A percentile compares a stretch with the other conserved stretches of the same genome.
Evolutionary conservation across 148 eudicot species (phyloP).

Genomic region (Pouteria glomerata): DNA sequence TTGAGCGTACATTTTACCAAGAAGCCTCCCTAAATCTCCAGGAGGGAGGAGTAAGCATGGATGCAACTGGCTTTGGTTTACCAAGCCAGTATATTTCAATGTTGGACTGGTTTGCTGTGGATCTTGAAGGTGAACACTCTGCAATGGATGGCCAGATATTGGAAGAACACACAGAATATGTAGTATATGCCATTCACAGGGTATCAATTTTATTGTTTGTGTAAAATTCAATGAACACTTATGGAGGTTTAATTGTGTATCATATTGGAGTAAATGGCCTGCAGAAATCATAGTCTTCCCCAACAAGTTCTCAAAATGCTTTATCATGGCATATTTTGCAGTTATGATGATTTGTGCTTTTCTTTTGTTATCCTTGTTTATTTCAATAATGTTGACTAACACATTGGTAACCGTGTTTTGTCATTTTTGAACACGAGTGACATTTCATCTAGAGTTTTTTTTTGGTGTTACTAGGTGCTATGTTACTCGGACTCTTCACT

Average conservation of each 20-base stretch:
- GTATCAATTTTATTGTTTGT: conserved; percentile 41
- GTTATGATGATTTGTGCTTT: neutral
- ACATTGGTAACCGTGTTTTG: neutral
- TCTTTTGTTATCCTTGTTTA: neutral
- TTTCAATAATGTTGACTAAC: neutral
- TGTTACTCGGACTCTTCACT: too few relatives aligned
- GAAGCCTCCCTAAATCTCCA: conserved; percentile 50
- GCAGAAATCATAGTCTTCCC: neutral
- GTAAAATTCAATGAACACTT: neutral
- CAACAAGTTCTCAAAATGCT: neutral
- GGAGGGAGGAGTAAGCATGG: conserved; percentile 39
- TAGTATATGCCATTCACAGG: conserved; percentile 94
- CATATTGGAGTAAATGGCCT: conserved; percentile 1
- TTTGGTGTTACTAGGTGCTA: neutral
- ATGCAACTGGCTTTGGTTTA: conserved; percentile 36
- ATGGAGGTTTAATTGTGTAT: conserved; percentile 5
- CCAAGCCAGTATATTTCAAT: conserved; percentile 60
- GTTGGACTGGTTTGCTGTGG: conserved; percentile 96
- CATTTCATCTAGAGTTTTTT: neutral
- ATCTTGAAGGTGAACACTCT: conserved; percentile 98
- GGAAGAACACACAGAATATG: conserved; percentile 91
- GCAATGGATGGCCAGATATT: conserved; percentile 98
- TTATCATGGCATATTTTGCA: neutral
- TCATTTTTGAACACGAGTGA: neutral
- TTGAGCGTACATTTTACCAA: conserved; percentile 55